A percentile compares a stretch with the other conserved stretches of the same genome.
Evolutionary conservation across 2,329 filamentous ascomycete genomes (phyloP).

Genomic region (Claviceps sp.): DNA sequence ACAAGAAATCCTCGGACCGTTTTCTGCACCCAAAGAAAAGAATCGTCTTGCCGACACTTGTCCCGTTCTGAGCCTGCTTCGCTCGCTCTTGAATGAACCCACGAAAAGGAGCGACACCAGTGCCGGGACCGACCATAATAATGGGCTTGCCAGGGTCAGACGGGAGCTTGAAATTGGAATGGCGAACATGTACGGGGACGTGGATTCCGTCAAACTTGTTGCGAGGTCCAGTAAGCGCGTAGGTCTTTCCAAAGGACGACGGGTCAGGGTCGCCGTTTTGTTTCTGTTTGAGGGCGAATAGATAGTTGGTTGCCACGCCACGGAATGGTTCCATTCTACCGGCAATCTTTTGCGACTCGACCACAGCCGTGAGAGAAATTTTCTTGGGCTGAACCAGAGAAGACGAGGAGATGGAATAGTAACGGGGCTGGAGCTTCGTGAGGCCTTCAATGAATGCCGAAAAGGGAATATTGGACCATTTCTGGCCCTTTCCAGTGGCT

Average conservation of each 20-base stretch:
- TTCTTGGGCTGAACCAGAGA: conserved; percentile 88
- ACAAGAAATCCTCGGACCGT: conserved; percentile 79
- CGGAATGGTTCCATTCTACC: conserved; percentile 71
- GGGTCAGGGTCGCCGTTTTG: conserved; percentile 79
- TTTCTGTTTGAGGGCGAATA: conserved; percentile 89
- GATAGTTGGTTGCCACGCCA: conserved; percentile 93
- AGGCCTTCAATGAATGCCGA: conserved; percentile 88
- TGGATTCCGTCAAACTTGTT: conserved; percentile 97
- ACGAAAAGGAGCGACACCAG: conserved; percentile 91
- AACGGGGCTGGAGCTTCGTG: conserved; percentile 89
- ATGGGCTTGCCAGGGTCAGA: conserved; percentile 88
- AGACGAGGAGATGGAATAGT: conserved; percentile 98
- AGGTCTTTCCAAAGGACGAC: conserved; percentile 71
- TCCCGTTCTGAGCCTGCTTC: conserved; percentile 64
- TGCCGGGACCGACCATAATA: conserved; percentile 93
- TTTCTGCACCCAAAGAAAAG: conserved; percentile 95
- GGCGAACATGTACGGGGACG: conserved; percentile 87
- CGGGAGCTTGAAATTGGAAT: conserved; percentile 98
- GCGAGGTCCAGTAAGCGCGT: conserved; percentile 75
- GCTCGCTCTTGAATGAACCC: conserved; percentile 91
- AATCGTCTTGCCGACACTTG: conserved; percentile 73
- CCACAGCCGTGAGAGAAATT: conserved; percentile 88
- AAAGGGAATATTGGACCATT: conserved; percentile 80
- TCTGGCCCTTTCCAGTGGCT: conserved; percentile 55
- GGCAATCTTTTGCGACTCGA: conserved; percentile 69